These are phyloP conservation scores for Alternaria viburni DNA, from an alignment of 2,329 filamentous ascomycete genomes.

Conservation along the genomic window DNA sequence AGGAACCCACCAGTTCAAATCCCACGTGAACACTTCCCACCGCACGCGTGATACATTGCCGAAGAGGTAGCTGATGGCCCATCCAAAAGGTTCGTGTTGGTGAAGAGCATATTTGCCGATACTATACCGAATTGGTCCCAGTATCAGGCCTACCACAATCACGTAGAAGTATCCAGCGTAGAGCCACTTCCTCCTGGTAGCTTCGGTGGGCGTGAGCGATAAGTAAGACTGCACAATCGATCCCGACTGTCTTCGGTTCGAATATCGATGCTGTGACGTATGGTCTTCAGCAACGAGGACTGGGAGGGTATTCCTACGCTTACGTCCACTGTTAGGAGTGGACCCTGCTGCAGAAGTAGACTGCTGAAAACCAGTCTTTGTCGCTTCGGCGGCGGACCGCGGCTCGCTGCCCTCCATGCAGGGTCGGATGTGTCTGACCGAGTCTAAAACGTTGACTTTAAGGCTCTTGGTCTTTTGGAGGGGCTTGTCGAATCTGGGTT, in stretches of 20 bases:
- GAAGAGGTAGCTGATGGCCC: constrained; percentile 88
- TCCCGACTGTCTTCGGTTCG: constrained; percentile 37
- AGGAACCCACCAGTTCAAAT: constrained; percentile 76
- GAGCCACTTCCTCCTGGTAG: constrained; percentile 76
- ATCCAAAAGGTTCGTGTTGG: constrained; percentile 83
- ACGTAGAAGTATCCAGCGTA: constrained; percentile 83
- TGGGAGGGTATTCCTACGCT: constrained; percentile 46
- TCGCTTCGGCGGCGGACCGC: constrained; percentile 40
- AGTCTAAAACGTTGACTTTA: constrained; percentile 35
- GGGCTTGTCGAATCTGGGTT: constrained; percentile 23
- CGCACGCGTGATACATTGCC: constrained; percentile 77
- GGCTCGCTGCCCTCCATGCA: constrained; percentile 25
- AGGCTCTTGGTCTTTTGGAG: constrained; percentile 36
- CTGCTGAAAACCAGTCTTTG: constrained; percentile 21
- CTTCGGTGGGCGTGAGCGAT: constrained; percentile 79
- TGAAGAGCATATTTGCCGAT: constrained; percentile 71
- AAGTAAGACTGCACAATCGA: constrained; percentile 69
- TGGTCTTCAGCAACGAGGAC: constrained; percentile 30
- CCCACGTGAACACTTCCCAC: constrained; percentile 70
- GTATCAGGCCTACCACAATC: constrained; percentile 68
- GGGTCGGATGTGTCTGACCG: constrained; percentile 20
- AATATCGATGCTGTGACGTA: constrained; percentile 25
- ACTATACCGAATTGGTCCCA: constrained; percentile 74
- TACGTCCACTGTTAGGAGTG: constrained; percentile 14
- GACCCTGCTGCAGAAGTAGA: constrained; percentile 2